Base-by-base conservation (phyloP, 2,329 filamentous ascomycete genomes). In the Alternaria sp. region DNA sequence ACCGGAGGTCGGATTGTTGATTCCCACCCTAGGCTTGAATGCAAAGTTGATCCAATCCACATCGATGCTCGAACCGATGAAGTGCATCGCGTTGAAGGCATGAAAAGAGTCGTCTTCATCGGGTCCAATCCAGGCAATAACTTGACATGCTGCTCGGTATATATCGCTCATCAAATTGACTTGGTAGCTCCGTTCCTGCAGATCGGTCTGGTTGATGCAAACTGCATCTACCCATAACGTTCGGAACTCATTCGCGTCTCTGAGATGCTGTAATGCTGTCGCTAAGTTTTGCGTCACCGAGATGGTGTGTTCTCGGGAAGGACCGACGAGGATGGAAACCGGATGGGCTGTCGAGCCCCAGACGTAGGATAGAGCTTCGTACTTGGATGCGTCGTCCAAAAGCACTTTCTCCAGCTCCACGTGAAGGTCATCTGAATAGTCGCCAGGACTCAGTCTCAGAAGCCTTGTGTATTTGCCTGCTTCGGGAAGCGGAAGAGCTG, bases 1-100 rank as follows among this genome's bases (percentile, higher is more conserved):
- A 36, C 6, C 0, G 3, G 3, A 36, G 4, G 13, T 1, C 1
- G 3, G 13, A 9, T 36, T 3, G 15, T 9, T n/a, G 6, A n/a
- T 3, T 9, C 1, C 3, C 15, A 10, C 15, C 15, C 9, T 36
- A 3, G 32, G 15, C 8, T 9, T 36, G 32, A 5, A 36, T 3
- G 32, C 4, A 3, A 21, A 21, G 21, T 21, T 3, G 15, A 3
- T n/a, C 32, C 32, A 40, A 10, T 40, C 8, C 15, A 40, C 36
- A 3, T 40, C 36, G 15, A 40, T 17, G n/a, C 8, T 17, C 5
- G n/a, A 40, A 40, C 36, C 36, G 4, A 40, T 17, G 4, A 0
- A 1, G 6, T 10, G 15, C 15, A 17, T 40, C 4, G 0, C 2
- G 4, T 40, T 1, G n/a, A 40, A 5, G 36, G 36, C 36, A 6